A percentile compares a stretch with the other conserved stretches of the same genome.
These are phyloP conservation scores for Ettlia oleoabundans DNA, from an alignment of 139 green algal genomes.

Conservation along the genomic window DNA sequence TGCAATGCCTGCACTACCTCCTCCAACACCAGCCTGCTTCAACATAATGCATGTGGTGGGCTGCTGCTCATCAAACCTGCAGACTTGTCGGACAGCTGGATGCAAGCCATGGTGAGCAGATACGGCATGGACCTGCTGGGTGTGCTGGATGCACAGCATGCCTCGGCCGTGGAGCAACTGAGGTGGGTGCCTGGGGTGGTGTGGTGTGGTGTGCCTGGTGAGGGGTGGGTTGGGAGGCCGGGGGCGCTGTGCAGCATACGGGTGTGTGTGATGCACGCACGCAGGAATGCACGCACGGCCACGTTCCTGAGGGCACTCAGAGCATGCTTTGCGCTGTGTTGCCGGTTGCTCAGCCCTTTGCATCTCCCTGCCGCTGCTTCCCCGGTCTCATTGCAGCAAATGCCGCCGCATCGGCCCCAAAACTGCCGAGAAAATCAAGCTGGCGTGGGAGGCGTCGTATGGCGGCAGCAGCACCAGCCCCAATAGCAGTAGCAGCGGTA, in stretches of 20 bases:
- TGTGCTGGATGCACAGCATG: background rate
- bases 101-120: background rate
- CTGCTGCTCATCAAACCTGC: no score
- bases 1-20: no score
- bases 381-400: background rate
- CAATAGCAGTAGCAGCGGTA: background rate
- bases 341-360: background rate
- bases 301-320: no score
- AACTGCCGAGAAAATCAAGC: constrained; percentile 58
- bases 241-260: no score
- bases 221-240: no score
- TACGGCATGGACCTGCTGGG: background rate
- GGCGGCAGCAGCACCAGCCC: background rate
- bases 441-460: constrained; percentile 39
- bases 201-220: no score
- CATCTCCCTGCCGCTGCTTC: background rate
- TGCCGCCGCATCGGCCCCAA: constrained; percentile 46
- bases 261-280: no score
- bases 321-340: no score
- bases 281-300: no score
- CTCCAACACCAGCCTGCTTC: no score
- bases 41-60: no score
- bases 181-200: background rate
- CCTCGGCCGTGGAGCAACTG: background rate
- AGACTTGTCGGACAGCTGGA: no score